Percentiles rank a stretch among this genome's conserved stretches.
Evolutionary conservation across 345 rosid genomes (phyloP).

Genomic region (Pugionium dolabratum): DNA sequence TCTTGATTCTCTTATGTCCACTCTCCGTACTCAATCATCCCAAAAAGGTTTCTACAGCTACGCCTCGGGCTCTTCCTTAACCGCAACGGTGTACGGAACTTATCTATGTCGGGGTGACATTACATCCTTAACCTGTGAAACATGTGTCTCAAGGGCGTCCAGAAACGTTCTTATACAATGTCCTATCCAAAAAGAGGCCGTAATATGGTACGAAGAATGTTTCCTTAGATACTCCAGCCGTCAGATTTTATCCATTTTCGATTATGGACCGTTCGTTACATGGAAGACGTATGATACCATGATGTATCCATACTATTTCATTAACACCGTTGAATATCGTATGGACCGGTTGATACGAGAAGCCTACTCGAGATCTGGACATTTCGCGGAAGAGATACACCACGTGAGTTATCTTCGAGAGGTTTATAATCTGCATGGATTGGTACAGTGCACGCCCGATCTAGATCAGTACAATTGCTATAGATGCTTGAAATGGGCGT

Average conservation of each 20-base stretch:
- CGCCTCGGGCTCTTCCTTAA: background rate
- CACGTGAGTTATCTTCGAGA: slow-evolving; percentile 17
- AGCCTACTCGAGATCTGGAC: slow-evolving; percentile 28
- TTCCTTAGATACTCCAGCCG: background rate
- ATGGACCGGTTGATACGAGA: slow-evolving; percentile 24
- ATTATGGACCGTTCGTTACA: slow-evolving; percentile 13
- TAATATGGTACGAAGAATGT: slow-evolving; percentile 12
- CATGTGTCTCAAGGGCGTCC: slow-evolving; percentile 19
- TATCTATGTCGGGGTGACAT: slow-evolving; percentile 21
- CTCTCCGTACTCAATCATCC: slow-evolving; percentile 6
- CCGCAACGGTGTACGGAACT: slow-evolving; percentile 1
- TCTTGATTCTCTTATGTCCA: background rate
- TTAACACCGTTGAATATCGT: background rate
- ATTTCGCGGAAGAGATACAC: slow-evolving; percentile 18
- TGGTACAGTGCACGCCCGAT: slow-evolving; percentile 30
- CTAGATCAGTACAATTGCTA: slow-evolving; percentile 20
- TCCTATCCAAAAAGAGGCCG: slow-evolving; percentile 3
- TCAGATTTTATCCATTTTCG: background rate
- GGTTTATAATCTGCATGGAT: slow-evolving; percentile 13
- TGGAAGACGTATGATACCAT: slow-evolving; percentile 7
- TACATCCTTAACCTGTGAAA: background rate
- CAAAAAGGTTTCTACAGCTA: background rate
- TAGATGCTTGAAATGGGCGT: slow-evolving; percentile 23
- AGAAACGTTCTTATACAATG: background rate
- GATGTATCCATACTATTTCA: background rate